Conservation (phyloP, 371 early-diverging fungal species). For the Actinomortierella ambigua region DNA sequence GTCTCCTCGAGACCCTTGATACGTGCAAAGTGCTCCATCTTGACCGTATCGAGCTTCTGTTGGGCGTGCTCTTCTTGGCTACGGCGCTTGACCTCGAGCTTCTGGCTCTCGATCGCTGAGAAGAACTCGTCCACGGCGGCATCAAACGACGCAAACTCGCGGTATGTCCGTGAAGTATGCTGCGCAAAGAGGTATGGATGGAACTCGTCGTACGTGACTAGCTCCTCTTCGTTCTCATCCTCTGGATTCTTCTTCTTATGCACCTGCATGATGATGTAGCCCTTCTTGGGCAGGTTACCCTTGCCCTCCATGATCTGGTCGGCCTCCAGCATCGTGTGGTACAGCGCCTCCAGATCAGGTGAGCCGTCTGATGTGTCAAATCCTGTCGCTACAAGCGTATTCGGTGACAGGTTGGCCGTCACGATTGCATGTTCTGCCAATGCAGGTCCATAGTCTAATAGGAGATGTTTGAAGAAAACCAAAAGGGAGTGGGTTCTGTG, state of each 20-base stretch:
- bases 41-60: conserved; percentile 84
- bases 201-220: conserved; percentile 82
- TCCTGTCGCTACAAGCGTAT: conserved; percentile 58
- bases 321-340: conserved; percentile 57
- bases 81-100: conserved; percentile 69
- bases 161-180: conserved; percentile 52
- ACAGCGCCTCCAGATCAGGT: conserved; percentile 32
- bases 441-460: conserved; percentile 87
- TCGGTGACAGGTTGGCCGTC: conserved; percentile 72
- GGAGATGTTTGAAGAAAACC: not conserved
- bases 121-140: conserved; percentile 92
- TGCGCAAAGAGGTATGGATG: conserved; percentile 86
- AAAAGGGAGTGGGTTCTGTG: too few relatives aligned
- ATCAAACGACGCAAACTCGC: conserved; percentile 78
- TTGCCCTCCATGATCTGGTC: conserved; percentile 62
- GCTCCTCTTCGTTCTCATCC: conserved; percentile 50
- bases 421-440: conserved; percentile 87
- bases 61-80: conserved; percentile 78
- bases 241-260: conserved; percentile 51
- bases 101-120: conserved; percentile 90
- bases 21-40: conserved; percentile 79
- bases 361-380: conserved; percentile 60
- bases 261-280: conserved; percentile 64
- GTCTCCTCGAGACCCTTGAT: conserved; percentile 73
- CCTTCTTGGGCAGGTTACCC: conserved; percentile 53